Percentiles rank a stretch among this genome's conserved stretches.
Evolutionary conservation across 805 yeast genomes (phyloP).

Genomic region (Hanseniaspora hatyaiensis): DNA sequence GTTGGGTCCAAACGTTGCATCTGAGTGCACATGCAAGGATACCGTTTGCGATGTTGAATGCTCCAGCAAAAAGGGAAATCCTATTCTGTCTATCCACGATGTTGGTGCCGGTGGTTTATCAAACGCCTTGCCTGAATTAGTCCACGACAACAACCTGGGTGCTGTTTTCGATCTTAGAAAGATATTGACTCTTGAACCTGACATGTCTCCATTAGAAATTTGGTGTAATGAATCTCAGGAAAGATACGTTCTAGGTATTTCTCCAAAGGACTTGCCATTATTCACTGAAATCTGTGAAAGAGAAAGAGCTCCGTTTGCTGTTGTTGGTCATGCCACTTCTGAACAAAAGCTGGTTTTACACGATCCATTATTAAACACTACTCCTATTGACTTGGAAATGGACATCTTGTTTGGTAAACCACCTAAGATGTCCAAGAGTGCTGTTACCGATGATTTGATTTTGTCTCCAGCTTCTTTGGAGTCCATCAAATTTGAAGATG

Average conservation of each 20-base stretch:
- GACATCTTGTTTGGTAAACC: conserved; percentile 90
- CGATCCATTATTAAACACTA: conserved; percentile 62
- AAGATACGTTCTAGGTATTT: conserved; percentile 88
- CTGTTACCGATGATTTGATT: conserved; percentile 48
- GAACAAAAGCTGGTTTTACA: conserved; percentile 74
- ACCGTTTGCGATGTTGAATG: background rate
- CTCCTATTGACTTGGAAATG: conserved; percentile 95
- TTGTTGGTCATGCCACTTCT: conserved; percentile 85
- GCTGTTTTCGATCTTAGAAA: conserved; percentile 86
- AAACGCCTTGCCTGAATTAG: conserved; percentile 93
- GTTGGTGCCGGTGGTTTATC: conserved; percentile 99
- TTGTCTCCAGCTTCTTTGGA: conserved; percentile 33
- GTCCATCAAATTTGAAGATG: conserved; percentile 40
- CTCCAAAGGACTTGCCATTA: conserved; percentile 57
- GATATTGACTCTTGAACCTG: conserved; percentile 82
- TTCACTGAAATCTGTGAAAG: conserved; percentile 78
- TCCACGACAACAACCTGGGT: conserved; percentile 92
- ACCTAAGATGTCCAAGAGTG: conserved; percentile 80
- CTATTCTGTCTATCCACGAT: conserved; percentile 92
- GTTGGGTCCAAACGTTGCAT: conserved; percentile 42
- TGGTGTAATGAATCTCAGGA: conserved; percentile 99
- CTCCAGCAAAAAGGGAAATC: conserved; percentile 32
- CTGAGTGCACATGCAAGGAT: background rate
- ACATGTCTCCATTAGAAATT: conserved; percentile 98
- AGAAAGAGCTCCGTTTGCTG: conserved; percentile 93